Conservation (phyloP, 2,329 filamentous ascomycete genomes). For the Fusarium secorum region DNA sequence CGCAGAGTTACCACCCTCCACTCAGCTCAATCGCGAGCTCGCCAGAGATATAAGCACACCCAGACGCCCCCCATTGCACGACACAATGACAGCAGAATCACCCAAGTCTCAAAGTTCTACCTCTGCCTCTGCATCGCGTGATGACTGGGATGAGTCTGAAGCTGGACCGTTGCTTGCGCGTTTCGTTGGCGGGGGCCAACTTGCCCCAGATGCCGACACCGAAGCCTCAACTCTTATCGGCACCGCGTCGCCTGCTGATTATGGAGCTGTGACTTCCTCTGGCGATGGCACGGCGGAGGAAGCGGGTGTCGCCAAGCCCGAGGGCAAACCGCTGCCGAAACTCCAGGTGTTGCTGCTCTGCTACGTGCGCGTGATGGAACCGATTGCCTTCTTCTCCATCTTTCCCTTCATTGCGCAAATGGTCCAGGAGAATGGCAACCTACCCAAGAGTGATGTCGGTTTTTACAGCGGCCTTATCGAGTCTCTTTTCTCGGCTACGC, state of each 20-base stretch:
- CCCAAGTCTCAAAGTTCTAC: slow-evolving; percentile 7
- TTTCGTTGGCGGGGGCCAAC: slow-evolving; percentile 25
- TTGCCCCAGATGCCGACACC: slow-evolving; percentile 34
- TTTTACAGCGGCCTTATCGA: slow-evolving; percentile 83
- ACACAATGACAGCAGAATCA: slow-evolving; percentile 21
- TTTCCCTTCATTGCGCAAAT: slow-evolving; percentile 83
- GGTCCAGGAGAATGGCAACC: slow-evolving; percentile 70
- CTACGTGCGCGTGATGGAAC: slow-evolving; percentile 75
- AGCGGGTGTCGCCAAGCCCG: background rate
- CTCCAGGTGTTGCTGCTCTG: slow-evolving; percentile 77
- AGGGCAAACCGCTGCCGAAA: slow-evolving; percentile 48
- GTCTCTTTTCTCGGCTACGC: slow-evolving; percentile 75
- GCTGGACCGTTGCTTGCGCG: slow-evolving; percentile 37
- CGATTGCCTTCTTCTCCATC: slow-evolving; percentile 83
- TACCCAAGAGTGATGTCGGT: slow-evolving; percentile 72
- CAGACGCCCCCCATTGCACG: background rate
- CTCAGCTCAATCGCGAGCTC: background rate
- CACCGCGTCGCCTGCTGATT: slow-evolving; percentile 22
- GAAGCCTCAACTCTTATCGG: slow-evolving; percentile 40
- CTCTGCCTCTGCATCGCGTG: background rate
- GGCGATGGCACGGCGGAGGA: background rate
- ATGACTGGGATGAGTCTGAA: slow-evolving; percentile 25
- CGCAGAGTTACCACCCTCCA: background rate
- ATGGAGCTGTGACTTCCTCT: slow-evolving; percentile 9
- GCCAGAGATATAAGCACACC: background rate